These are phyloP conservation scores for Lindgomyces ingoldianus DNA, from an alignment of 495 filamentous ascomycete genomes.

Conservation along the genomic window DNA sequence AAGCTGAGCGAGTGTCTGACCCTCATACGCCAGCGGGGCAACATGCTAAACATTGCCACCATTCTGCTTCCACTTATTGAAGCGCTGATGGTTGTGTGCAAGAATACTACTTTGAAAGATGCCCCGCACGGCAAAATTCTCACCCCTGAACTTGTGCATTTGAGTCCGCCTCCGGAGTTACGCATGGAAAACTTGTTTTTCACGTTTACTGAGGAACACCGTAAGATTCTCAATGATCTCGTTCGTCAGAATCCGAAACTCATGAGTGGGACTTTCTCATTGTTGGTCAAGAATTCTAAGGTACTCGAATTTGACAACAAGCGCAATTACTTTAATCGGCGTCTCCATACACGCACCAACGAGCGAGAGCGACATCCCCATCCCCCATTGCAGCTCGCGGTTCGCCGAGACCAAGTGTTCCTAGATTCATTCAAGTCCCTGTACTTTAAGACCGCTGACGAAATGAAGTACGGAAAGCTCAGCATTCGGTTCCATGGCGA, in stretches of 20 bases:
- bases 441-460: conserved; percentile 90
- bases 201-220: conserved; percentile 96
- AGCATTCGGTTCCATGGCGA: conserved; percentile 97
- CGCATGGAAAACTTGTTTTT: conserved; percentile 93
- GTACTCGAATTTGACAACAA: conserved; percentile 99
- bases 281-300: conserved; percentile 97
- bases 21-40: conserved; percentile 85
- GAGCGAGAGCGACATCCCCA: conserved; percentile 63
- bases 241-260: conserved; percentile 95
- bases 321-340: conserved; percentile 96
- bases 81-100: conserved; percentile 98
- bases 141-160: conserved; percentile 67
- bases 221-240: conserved; percentile 96
- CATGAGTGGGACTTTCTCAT: conserved; percentile 96
- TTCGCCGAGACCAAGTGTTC: conserved; percentile 95
- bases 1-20: conserved; percentile 90
- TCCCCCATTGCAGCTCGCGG: conserved; percentile 79
- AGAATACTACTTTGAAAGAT: conserved; percentile 84
- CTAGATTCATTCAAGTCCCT: conserved; percentile 95
- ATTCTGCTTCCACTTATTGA: conserved; percentile 93
- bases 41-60: conserved; percentile 94
- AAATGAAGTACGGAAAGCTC: conserved; percentile 97
- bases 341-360: conserved; percentile 73
- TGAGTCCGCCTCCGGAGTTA: conserved; percentile 76
- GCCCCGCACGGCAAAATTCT: conserved; percentile 54